Evolutionary conservation across 108 stramenopile genomes (phyloP).

Genomic region (Skeletonema potamos): DNA sequence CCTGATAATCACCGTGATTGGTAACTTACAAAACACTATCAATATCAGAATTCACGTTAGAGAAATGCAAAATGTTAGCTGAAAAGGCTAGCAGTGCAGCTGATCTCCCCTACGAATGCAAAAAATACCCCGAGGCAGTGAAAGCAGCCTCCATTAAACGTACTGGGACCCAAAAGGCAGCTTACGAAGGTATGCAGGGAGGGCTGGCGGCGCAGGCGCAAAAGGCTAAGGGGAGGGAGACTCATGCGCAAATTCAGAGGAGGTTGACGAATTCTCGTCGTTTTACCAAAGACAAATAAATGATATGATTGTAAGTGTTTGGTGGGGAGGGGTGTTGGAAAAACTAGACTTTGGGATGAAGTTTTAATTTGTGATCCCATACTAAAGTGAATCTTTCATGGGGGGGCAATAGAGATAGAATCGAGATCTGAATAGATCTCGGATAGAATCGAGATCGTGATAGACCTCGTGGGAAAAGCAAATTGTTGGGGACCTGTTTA

Average conservation of each 20-base stretch:
- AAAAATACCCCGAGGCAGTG: slow-evolving; percentile 34
- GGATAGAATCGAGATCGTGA: too few relatives aligned
- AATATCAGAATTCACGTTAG: slow-evolving; percentile 37
- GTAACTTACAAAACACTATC: neutral
- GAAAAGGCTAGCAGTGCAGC: slow-evolving; percentile 27
- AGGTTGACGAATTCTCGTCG: slow-evolving; percentile 43
- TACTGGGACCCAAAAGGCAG: slow-evolving; percentile 8
- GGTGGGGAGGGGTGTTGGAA: neutral
- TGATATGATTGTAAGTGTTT: neutral
- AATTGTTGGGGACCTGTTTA: neutral
- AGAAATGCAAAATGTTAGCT: slow-evolving; percentile 46
- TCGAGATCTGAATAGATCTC: too few relatives aligned
- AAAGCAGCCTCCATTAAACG: slow-evolving; percentile 28
- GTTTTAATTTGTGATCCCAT: neutral
- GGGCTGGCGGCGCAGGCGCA: slow-evolving; percentile 37
- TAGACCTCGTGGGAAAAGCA: neutral
- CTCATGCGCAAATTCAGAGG: slow-evolving; percentile 43
- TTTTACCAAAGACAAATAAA: slow-evolving; percentile 34
- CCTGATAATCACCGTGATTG: neutral
- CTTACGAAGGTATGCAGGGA: slow-evolving; percentile 38
- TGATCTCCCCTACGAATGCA: slow-evolving; percentile 41
- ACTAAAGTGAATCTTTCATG: neutral
- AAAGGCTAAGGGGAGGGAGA: slow-evolving; percentile 27
- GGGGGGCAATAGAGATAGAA: neutral
- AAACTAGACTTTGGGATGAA: neutral